phyloP scores from a whole-genome alignment of 345 rosid genomes.

The Rhodomyrtus tomentosa region DNA sequence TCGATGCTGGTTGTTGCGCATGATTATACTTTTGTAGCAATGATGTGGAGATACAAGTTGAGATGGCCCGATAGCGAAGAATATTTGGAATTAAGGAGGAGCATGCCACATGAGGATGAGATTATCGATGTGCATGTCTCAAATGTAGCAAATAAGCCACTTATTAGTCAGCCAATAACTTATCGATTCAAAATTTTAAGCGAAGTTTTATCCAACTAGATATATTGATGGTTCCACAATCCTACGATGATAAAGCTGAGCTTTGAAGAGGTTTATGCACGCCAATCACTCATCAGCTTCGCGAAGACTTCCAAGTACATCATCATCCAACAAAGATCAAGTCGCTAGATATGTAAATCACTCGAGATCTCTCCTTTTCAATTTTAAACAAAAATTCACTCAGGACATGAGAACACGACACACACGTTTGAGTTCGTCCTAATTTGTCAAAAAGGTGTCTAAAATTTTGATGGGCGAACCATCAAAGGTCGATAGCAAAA shows the following conservation, averaged over 20 bases:
- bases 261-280: not conserved
- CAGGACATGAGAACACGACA: not conserved
- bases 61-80: not conserved
- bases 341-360: not conserved
- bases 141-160: not conserved
- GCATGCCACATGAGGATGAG: not conserved
- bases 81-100: not conserved
- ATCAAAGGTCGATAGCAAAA: not conserved
- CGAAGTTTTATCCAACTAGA: not conserved
- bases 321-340: not conserved
- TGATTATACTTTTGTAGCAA: not conserved
- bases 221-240: not conserved
- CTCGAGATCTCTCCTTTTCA: not conserved
- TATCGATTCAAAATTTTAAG: not conserved
- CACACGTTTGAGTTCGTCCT: not conserved
- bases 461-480: not conserved
- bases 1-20: not conserved
- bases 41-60: too few relatives aligned
- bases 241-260: fast-evolving
- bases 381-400: not conserved
- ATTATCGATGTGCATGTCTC: not conserved
- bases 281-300: not conserved
- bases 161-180: not conserved
- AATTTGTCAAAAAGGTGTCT: not conserved
- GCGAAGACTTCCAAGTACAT: not conserved